These are phyloP conservation scores for Ophiocordyceps sinensis DNA, from an alignment of 2,329 filamentous ascomycete genomes.

Conservation along the genomic window DNA sequence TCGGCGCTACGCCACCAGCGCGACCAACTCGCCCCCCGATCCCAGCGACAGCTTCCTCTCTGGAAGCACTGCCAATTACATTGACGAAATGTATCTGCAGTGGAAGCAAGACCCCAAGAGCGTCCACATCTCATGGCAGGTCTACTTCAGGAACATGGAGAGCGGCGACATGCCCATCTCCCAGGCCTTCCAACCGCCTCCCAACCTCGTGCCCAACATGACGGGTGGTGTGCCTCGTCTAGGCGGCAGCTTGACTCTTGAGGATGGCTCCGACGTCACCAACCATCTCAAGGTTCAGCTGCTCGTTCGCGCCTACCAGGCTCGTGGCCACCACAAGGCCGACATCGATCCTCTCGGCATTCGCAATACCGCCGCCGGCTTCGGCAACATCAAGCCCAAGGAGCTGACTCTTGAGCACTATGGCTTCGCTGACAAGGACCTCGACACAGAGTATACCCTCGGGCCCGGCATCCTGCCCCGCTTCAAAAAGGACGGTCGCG, in stretches of 20 bases:
- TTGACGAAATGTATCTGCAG: conserved; percentile 98
- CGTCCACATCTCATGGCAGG: conserved; percentile 96
- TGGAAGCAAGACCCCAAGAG: conserved; percentile 91
- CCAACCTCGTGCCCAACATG: conserved; percentile 73
- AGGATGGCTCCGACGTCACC: conserved; percentile 67
- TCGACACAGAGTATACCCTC: conserved; percentile 81
- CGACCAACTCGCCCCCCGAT: conserved; percentile 46
- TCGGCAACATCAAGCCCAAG: conserved; percentile 77
- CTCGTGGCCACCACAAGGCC: conserved; percentile 94
- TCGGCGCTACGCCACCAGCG: conserved; percentile 37
- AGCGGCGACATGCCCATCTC: conserved; percentile 94
- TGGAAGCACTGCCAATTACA: conserved; percentile 95
- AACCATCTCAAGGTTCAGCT: conserved; percentile 98
- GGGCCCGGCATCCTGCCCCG: conserved; percentile 90
- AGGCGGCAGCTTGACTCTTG: conserved; percentile 52
- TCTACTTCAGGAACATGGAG: conserved; percentile 99
- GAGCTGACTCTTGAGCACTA: conserved; percentile 91
- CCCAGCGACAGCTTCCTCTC: conserved; percentile 93
- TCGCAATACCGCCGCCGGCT: conserved; percentile 58
- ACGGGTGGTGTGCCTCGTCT: conserved; percentile 63
- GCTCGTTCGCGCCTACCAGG: conserved; percentile 92
- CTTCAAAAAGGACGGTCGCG: conserved; percentile 74
- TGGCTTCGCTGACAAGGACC: conserved; percentile 84
- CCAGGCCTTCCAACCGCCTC: conserved; percentile 90
- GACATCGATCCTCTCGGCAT: conserved; percentile 95